These are phyloP conservation scores for Flammula alnicola DNA, from an alignment of 1,284 basidiomycete species.

Conservation along the genomic window DNA sequence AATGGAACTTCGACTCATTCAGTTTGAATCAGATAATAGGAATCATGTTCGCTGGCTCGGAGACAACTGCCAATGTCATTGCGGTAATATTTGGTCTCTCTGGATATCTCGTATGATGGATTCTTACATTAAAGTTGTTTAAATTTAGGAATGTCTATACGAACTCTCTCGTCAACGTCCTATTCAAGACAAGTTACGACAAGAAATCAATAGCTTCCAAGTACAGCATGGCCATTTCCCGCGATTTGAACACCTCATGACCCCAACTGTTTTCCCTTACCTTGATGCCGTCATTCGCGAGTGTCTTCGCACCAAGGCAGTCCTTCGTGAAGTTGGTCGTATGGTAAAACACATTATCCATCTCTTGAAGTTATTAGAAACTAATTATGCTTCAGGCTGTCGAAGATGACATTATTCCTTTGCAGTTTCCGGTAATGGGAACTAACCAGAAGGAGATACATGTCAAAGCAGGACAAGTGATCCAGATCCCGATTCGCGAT, in stretches of 20 bases:
- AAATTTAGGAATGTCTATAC: slow-evolving; percentile 1
- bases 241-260: slow-evolving; percentile 6
- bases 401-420: slow-evolving; percentile 6
- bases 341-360: background rate
- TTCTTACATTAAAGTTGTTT: background rate
- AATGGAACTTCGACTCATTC: background rate
- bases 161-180: slow-evolving; percentile 1
- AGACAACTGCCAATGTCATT: slow-evolving; percentile 7
- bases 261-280: slow-evolving; percentile 2
- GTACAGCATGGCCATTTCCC: background rate
- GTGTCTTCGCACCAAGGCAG: slow-evolving; percentile 2
- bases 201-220: slow-evolving; percentile 1
- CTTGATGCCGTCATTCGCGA: slow-evolving; percentile 6
- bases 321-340: slow-evolving; percentile 4
- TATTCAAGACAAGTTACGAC: slow-evolving; percentile 3
- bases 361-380: too few relatives aligned
- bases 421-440: slow-evolving; percentile 6
- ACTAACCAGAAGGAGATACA: slow-evolving; percentile 2
- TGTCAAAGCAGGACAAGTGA: slow-evolving; percentile 9
- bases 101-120: too few relatives aligned
- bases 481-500: slow-evolving; percentile 8
- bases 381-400: background rate
- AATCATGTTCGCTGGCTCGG: slow-evolving; percentile 5
- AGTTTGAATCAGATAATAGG: background rate
- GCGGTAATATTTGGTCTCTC: too few relatives aligned